phyloP scores from a whole-genome alignment of 1,284 basidiomycete species.

The Malassezia furfur region DNA sequence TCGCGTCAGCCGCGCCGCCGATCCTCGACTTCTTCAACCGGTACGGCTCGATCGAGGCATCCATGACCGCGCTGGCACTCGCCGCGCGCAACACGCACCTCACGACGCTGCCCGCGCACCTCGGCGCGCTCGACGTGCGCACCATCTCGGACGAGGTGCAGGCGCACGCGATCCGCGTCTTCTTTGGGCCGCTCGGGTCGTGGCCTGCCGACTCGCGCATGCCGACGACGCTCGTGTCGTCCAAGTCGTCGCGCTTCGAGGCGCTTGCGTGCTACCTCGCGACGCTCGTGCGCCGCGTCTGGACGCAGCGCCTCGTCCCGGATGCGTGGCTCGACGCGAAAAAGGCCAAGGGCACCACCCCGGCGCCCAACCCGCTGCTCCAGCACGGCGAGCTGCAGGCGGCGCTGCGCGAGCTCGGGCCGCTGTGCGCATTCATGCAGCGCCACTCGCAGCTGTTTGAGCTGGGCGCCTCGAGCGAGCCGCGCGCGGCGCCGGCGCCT shows the following conservation, averaged over 20 bases:
- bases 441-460: conserved; percentile 40
- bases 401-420: conserved; percentile 28
- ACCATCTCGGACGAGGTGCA: conserved; percentile 31
- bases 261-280: conserved; percentile 79
- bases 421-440: conserved; percentile 36
- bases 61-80: conserved; percentile 74
- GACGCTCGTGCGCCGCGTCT: conserved; percentile 72
- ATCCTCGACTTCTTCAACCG: conserved; percentile 42
- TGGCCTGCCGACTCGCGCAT: conserved; percentile 38
- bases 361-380: conserved; percentile 3
- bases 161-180: conserved; percentile 38
- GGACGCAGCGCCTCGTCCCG: conserved; percentile 59
- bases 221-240: conserved; percentile 22
- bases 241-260: conserved; percentile 58
- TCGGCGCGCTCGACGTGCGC: conserved; percentile 18
- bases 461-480: conserved; percentile 15
- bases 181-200: conserved; percentile 36
- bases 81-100: conserved; percentile 50
- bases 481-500: conserved; percentile 11
- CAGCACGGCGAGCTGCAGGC: conserved; percentile 21
- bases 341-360: conserved; percentile 8
- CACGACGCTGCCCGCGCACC: conserved; percentile 5
- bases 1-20: conserved; percentile 26
- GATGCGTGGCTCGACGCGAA: conserved; percentile 21
- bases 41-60: conserved; percentile 55